Evolutionary conservation across 768 basidiomycete genomes (phyloP).

Genomic region (Pisolithus sp.): DNA sequence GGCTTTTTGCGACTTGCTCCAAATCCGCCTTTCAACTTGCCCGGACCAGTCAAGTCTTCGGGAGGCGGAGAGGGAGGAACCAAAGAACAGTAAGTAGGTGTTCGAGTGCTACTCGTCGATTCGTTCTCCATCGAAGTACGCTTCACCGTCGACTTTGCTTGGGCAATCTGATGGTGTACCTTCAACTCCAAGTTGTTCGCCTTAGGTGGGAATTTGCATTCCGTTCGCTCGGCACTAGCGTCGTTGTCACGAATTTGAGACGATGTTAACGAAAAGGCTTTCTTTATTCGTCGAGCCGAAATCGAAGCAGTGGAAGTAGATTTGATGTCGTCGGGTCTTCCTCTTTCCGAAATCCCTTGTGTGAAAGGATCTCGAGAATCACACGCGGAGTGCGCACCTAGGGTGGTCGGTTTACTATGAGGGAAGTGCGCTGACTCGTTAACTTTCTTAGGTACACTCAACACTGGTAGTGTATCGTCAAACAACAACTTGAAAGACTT

Average conservation of each 20-base stretch:
- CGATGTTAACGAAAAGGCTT: constrained; percentile 2
- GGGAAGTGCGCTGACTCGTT: neutral
- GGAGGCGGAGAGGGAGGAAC: constrained; percentile 70
- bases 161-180: constrained; percentile 1
- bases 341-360: constrained; percentile 1
- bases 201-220: neutral
- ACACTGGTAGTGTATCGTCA: constrained; percentile 38
- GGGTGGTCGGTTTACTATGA: neutral
- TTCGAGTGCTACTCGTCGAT: constrained; percentile 4
- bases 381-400: constrained; percentile 1
- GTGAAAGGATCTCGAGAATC: neutral
- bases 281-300: neutral
- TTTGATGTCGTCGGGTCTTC: neutral
- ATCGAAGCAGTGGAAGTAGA: constrained; percentile 1
- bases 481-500: constrained; percentile 67
- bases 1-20: constrained; percentile 42
- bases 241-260: constrained; percentile 11
- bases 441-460: constrained; percentile 13
- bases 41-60: constrained; percentile 27
- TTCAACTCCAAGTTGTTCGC: neutral
- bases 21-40: constrained; percentile 36
- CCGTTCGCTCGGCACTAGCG: neutral
- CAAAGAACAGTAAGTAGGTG: constrained; percentile 29
- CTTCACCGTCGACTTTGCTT: constrained; percentile 34
- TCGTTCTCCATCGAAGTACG: constrained; percentile 35